Base-by-base conservation (phyloP, 108 stramenopile species). In the Cyclotella sp. region DNA sequence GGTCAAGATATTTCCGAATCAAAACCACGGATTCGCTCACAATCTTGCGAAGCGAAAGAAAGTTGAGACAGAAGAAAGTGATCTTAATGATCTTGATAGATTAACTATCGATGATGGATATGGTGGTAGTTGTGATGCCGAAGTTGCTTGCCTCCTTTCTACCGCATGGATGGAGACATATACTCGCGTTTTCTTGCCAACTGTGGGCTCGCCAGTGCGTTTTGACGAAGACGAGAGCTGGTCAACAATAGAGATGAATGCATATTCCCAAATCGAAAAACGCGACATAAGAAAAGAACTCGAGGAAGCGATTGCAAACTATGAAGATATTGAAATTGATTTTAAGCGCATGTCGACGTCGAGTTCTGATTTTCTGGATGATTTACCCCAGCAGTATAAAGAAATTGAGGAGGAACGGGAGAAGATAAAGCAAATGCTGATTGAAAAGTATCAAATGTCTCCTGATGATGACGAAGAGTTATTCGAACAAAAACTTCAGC, bases 151-250 rank as follows among this genome's bases (percentile, higher is more conserved):
- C 76, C 77, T 95, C 16, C 71, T 95, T 27, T 91, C 90, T 26
- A 92, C 94, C 19, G 91, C 91, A 21, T 95, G 91, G 80, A 90
- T 95, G 90, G 94, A 95, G 71, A 93, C 91, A 9, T 95, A 95
- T 66, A 79, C 86, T 9, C 74, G 94, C 30, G 79, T 88, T 39
- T 95, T 93, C 77, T 67, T 95, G 9, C 94, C 94, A 11, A 95
- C 94, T 15, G 79, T 79, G 28, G 91, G 91, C 18, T 69, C 81
- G 0, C 87, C 90, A 0, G 83, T 95, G 9, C 78, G 75, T 28
- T 42, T 79, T 29, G 94, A 93, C 59, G 88, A 88, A 29, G 73
- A 82, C 12, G 84, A 88, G 49, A 69, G 68, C 1, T 92, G 91
- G 90, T 54, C 72, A 18, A 70, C 68, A 18, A 24, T 86, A 47